phyloP scores from a whole-genome alignment of 345 rosid species.

The Aurinia saxatilis region DNA sequence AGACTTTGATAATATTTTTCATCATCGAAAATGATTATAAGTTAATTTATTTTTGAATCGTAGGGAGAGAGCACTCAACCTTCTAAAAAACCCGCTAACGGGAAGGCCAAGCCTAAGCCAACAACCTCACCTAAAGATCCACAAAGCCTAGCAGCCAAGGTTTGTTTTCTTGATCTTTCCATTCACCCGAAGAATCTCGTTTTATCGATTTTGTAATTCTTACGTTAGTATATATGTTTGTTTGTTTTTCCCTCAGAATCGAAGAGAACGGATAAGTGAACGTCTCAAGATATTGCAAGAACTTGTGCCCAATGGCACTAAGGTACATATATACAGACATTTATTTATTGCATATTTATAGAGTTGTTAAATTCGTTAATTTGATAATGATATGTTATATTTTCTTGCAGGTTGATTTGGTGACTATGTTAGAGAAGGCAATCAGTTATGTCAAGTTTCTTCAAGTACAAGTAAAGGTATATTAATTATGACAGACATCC shows the following conservation, averaged over 20 bases:
- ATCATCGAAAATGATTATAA: background rate
- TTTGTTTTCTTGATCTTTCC: slow-evolving; percentile 14
- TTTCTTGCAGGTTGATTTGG: slow-evolving; percentile 69
- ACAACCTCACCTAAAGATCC: slow-evolving; percentile 60
- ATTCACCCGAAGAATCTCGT: background rate
- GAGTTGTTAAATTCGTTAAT: background rate
- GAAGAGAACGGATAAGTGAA: slow-evolving; percentile 83
- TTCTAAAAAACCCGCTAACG: slow-evolving; percentile 43
- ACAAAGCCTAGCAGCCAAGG: slow-evolving; percentile 96
- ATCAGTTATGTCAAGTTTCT: slow-evolving; percentile 87
- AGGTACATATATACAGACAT: slow-evolving; percentile 30
- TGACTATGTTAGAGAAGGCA: slow-evolving; percentile 92
- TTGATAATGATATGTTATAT: background rate
- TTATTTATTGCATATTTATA: background rate
- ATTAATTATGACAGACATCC: slow-evolving; percentile 9
- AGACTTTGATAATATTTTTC: background rate
- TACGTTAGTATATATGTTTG: background rate
- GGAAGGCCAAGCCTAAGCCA: slow-evolving; percentile 46
- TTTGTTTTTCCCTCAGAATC: slow-evolving; percentile 58
- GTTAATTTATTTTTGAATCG: background rate
- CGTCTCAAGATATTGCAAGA: slow-evolving; percentile 75
- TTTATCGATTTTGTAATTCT: background rate
- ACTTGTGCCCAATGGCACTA: slow-evolving; percentile 82
- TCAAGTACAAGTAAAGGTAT: slow-evolving; percentile 87
- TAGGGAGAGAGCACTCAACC: slow-evolving; percentile 48